Percentiles rank a stretch among this genome's conserved stretches.
These are phyloP conservation scores for Atkinsonella hypoxylon DNA, from an alignment of 2,329 filamentous ascomycete species.

Conservation along the genomic window DNA sequence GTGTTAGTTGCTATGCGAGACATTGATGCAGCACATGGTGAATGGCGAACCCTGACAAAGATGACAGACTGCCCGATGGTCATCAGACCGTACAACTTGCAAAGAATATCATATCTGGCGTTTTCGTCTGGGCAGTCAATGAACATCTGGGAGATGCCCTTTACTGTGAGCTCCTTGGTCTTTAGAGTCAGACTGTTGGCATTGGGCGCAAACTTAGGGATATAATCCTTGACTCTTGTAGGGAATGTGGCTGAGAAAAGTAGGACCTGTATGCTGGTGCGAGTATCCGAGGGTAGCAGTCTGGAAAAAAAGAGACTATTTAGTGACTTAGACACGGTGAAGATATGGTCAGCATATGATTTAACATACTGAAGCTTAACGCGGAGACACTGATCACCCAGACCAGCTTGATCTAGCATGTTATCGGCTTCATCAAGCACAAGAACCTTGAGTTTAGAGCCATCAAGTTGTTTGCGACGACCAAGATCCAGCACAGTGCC, in stretches of 20 bases:
- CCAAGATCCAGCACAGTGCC: constrained; percentile 87
- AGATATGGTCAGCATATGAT: not conserved
- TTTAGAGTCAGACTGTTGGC: constrained; percentile 80
- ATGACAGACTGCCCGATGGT: constrained; percentile 97
- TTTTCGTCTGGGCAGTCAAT: constrained; percentile 78
- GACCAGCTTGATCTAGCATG: constrained; percentile 91
- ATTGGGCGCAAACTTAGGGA: constrained; percentile 69
- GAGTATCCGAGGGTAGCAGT: constrained; percentile 51
- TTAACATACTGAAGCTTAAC: constrained; percentile 57
- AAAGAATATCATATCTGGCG: constrained; percentile 78
- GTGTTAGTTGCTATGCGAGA: constrained; percentile 9
- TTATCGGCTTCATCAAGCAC: constrained; percentile 97
- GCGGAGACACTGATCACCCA: constrained; percentile 88
- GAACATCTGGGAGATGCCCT: constrained; percentile 96
- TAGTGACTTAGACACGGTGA: not conserved
- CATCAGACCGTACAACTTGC: constrained; percentile 91
- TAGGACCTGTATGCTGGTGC: constrained; percentile 59
- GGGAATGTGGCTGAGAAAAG: constrained; percentile 95
- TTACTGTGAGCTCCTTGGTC: constrained; percentile 86
- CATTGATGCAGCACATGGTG: constrained; percentile 9
- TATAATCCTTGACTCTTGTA: constrained; percentile 72
- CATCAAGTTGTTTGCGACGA: constrained; percentile 61
- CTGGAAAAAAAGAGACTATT: constrained; percentile 17
- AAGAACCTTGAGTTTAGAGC: constrained; percentile 61
- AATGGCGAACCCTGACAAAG: constrained; percentile 64